These are phyloP conservation scores for Nitzschia sp. DNA, from an alignment of 108 stramenopile genomes.

Conservation along the genomic window DNA sequence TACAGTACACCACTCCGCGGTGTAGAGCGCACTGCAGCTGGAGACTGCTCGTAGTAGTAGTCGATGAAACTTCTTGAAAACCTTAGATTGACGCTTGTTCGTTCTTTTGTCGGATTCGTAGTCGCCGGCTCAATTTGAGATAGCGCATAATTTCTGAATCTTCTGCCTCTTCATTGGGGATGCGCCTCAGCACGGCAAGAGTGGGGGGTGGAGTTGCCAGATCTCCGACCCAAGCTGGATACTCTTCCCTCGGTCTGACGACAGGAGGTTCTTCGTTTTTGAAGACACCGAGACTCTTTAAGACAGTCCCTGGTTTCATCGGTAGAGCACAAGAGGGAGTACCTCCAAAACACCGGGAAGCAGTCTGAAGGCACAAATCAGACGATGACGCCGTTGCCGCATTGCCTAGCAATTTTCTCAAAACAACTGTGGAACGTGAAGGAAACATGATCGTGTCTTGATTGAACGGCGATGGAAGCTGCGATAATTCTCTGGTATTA, in stretches of 20 bases:
- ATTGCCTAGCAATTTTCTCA: too few relatives aligned
- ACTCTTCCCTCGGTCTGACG: constrained; percentile 43
- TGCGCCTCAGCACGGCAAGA: constrained; percentile 57
- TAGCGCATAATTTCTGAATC: constrained; percentile 60
- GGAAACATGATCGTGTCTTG: too few relatives aligned
- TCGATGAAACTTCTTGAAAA: not conserved
- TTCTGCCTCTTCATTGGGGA: constrained; percentile 58
- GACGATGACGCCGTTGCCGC: too few relatives aligned
- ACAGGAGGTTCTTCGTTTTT: constrained; percentile 46
- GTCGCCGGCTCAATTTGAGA: constrained; percentile 62
- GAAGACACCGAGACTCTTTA: constrained; percentile 50
- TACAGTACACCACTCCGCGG: too few relatives aligned
- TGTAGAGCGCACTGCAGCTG: too few relatives aligned
- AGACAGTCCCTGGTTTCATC: constrained; percentile 62
- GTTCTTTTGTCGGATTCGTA: constrained; percentile 57
- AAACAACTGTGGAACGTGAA: too few relatives aligned
- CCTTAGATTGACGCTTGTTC: constrained; percentile 27
- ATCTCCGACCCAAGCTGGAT: constrained; percentile 63
- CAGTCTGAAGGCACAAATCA: too few relatives aligned
- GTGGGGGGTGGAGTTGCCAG: constrained; percentile 43
- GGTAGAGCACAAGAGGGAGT: constrained; percentile 8
- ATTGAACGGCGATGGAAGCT: too few relatives aligned
- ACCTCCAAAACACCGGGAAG: too few relatives aligned
- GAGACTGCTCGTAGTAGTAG: too few relatives aligned
- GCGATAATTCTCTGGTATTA: too few relatives aligned